Base-by-base conservation (phyloP, 108 stramenopile species). In the Skeletonema costatum region DNA sequence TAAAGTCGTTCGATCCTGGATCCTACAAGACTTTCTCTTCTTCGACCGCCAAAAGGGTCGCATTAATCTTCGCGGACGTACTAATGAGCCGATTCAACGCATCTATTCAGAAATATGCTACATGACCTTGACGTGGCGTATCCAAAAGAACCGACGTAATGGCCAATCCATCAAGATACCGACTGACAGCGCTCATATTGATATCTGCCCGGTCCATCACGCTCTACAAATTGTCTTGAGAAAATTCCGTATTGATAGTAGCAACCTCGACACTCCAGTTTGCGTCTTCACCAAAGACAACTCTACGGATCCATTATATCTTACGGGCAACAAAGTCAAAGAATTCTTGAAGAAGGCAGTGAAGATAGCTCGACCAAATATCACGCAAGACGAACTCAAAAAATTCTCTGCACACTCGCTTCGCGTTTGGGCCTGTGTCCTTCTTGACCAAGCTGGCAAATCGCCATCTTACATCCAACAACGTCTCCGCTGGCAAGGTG, bases 131-230 rank as follows among this genome's bases (percentile, higher is more conserved):
- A 63, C 29, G 8, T 63, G 62, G 62, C 21, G 62, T 1, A 39
- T 63, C n/a, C 62, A 63, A 30, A 63, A 63, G 62, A 63, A 63
- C 8, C 62, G 62, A 5, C 29, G 13, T 0, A 63, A 63, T 21
- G 62, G 62, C 7, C 62, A 63, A 30, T 19, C 9, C 1, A 32
- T 63, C 29, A 63, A 33, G 5, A 16, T 33, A 5, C 36, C 29
- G 16, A n/a, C 10, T 3, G 60, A 61, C 12, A 31, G 0, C 3
- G 33, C 14, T 3, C 31, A 61, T 35, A 12, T 12, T 12, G 33
- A 61, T 8, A 31, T 33, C 14, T 61, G 60, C n/a, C 62, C 62
- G 0, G 62, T 63, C 62, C n/a, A n/a, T 2, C 0, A 33, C 2
- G 62, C 62, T 6, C 29, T 63, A 4, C 62, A 39, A 16, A 63